A percentile compares a stretch with the other conserved stretches of the same genome.
These are phyloP conservation scores for Alternaria angustiovoidea DNA, from an alignment of 2,329 filamentous ascomycete genomes.

Conservation along the genomic window DNA sequence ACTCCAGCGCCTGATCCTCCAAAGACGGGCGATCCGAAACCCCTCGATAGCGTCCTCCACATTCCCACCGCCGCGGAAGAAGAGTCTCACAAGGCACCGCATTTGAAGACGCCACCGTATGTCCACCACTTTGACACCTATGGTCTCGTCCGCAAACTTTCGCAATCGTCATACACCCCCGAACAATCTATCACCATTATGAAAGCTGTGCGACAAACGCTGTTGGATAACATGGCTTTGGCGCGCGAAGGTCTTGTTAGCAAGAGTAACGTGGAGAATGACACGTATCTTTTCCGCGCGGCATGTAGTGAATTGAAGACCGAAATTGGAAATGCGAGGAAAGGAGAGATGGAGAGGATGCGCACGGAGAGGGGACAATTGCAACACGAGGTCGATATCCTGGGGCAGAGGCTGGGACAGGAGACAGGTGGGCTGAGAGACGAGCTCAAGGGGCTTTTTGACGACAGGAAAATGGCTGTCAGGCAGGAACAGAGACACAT, in stretches of 20 bases:
- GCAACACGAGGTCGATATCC: constrained; percentile 94
- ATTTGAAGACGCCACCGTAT: constrained; percentile 78
- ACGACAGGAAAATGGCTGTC: constrained; percentile 92
- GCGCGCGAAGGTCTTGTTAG: constrained; percentile 83
- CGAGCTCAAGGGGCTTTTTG: constrained; percentile 93
- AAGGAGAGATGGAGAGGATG: constrained; percentile 79
- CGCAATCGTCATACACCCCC: constrained; percentile 73
- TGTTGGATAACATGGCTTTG: constrained; percentile 80
- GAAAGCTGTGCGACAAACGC: constrained; percentile 84
- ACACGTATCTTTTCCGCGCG: constrained; percentile 91
- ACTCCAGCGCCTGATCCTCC: constrained; percentile 31
- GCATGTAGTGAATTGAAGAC: constrained; percentile 91
- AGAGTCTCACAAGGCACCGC: constrained; percentile 64
- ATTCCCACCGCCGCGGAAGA: constrained; percentile 51
- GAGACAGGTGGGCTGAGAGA: constrained; percentile 84
- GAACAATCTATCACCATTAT: constrained; percentile 84
- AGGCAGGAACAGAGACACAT: constrained; percentile 85
- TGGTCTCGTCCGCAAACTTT: constrained; percentile 81
- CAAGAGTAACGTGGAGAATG: constrained; percentile 93
- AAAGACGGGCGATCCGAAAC: constrained; percentile 40
- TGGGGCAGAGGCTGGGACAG: constrained; percentile 84
- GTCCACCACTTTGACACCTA: constrained; percentile 98
- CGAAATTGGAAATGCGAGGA: constrained; percentile 81
- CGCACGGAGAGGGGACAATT: constrained; percentile 83
- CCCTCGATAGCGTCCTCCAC: constrained; percentile 53